Conservation (phyloP, 75 land plant genomes). For the Cryptomeria japonica region DNA sequence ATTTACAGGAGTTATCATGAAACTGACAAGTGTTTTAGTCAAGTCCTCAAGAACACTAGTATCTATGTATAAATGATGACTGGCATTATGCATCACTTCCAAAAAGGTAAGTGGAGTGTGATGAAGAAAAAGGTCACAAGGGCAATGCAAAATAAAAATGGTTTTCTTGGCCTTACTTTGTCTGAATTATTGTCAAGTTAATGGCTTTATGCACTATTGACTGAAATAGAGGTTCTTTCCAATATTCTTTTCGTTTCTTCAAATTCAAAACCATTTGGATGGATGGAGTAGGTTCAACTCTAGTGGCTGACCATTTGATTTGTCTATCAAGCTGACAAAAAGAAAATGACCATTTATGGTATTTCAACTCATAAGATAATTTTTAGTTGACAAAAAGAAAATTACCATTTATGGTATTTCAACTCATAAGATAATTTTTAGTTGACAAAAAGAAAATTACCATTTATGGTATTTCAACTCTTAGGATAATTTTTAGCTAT, state of each 20-base stretch:
- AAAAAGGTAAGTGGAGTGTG: not conserved
- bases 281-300: not conserved
- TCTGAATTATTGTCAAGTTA: not conserved
- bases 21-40: not conserved
- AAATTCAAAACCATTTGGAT: not conserved
- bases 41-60: not conserved
- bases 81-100: not conserved
- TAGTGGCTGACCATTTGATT: not conserved
- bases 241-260: not conserved
- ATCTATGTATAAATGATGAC: not conserved
- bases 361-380: not conserved
- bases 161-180: not conserved
- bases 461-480: not conserved
- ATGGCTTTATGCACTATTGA: not conserved
- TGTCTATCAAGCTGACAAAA: not conserved
- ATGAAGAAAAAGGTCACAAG: not conserved
- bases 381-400: not conserved
- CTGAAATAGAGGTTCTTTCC: not conserved
- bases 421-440: too few relatives aligned
- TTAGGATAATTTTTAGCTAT: not conserved
- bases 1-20: not conserved
- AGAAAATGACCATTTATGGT: not conserved
- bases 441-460: not conserved
- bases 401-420: not conserved
- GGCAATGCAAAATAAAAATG: not conserved